Base-by-base conservation (phyloP, 352 stramenopile genomes). In the Albugo candida region DNA sequence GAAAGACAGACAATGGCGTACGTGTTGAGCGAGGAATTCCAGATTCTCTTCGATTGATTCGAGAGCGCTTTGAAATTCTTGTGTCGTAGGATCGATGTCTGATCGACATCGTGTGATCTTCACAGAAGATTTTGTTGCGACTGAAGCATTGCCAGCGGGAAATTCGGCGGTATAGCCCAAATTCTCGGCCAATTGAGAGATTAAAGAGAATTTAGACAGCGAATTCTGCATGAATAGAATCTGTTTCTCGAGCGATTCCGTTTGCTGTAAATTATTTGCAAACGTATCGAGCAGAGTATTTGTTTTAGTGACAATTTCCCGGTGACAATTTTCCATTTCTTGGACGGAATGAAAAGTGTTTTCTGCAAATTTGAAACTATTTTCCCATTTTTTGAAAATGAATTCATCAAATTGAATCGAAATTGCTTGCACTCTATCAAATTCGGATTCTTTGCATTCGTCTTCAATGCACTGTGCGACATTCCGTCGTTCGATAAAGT, bases 241-340 rank as follows among this genome's bases (percentile, higher is more conserved):
- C 37, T 73, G 73, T 17, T 57, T 60, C 27, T 74, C 68, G 20
- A 89, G 57, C 27, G 60, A 63, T 21, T 84, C 71, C 6, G 84
- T 54, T 43, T 83, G 65, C 43, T 76, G 55, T 40, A 81, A 43
- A 17, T 67, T 53, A 48, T 66, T 74, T 52, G 84, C 77, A 39
- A 89, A 89, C 48, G 59, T 77, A 48, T 77, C 64, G 47, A 86
- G 86, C 45, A 89, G 53, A 14, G 77, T 71, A 21, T 72, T 66
- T 2, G 77, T 89, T 60, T 81, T 81, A 47, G 62, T 55, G 18
- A 69, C 70, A 20, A 89, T 74, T 45, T 83, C 71, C 35, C 59
- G 68, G 57, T 89, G 77, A 55, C 70, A 81, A n/a, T 60, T 53
- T 47, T 89, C 77, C 77, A 89, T 85, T 37, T 86, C 71, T 13